Percentiles rank a stretch among this genome's conserved stretches.
These are phyloP conservation scores for Kwoniella sp. DNA, from an alignment of 768 basidiomycete species.

Conservation along the genomic window DNA sequence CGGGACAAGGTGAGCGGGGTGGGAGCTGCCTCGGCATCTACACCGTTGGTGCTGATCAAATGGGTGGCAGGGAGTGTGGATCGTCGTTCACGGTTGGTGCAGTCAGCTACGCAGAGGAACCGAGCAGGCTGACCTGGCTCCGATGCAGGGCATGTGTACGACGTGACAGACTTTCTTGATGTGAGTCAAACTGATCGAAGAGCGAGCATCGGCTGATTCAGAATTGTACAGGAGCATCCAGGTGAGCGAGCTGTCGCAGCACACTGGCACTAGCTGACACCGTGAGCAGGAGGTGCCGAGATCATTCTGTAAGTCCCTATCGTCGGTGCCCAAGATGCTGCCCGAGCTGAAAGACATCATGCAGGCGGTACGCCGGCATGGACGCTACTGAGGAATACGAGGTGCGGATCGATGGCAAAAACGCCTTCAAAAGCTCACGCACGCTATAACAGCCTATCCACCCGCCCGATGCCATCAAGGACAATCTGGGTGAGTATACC, in stretches of 20 bases:
- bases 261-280: neutral
- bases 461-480: conserved; percentile 70
- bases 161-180: conserved; percentile 50
- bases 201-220: neutral
- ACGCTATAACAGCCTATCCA: conserved; percentile 74
- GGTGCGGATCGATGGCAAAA: conserved; percentile 8
- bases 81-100: conserved; percentile 48
- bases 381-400: conserved; percentile 65
- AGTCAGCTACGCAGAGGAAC: neutral
- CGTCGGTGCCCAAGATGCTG: too few relatives aligned
- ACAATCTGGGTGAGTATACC: conserved; percentile 34
- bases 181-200: conserved; percentile 18
- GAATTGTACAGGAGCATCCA: conserved; percentile 44
- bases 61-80: conserved; percentile 42
- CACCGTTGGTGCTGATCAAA: neutral
- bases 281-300: conserved; percentile 65
- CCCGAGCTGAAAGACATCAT: too few relatives aligned
- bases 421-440: conserved; percentile 50
- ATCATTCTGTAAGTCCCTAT: conserved; percentile 63
- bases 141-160: conserved; percentile 45
- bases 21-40: neutral
- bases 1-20: conserved; percentile 52
- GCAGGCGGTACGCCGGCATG: conserved; percentile 66
- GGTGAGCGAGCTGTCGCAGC: conserved; percentile 16
- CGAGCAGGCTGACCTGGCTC: neutral